These are phyloP conservation scores for Trifolium pratense DNA, from an alignment of 306 rosid species.

Conservation along the genomic window DNA sequence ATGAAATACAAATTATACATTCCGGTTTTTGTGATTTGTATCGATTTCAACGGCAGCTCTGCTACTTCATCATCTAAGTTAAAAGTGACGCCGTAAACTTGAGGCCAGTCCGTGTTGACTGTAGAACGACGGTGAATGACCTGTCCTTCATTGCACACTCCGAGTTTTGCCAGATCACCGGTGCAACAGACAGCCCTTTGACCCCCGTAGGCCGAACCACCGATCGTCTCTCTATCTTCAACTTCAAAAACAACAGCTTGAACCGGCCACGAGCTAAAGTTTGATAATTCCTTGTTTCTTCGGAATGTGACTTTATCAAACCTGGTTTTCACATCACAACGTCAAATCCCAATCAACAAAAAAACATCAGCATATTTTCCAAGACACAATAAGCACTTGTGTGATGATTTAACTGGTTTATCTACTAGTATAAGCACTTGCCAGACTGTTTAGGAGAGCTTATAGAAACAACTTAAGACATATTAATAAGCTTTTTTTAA, in stretches of 20 bases:
- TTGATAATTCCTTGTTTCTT: slow-evolving; percentile 66
- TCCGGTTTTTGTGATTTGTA: slow-evolving; percentile 78
- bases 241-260: slow-evolving; percentile 93
- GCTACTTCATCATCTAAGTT: slow-evolving; percentile 57
- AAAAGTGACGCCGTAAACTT: slow-evolving; percentile 71
- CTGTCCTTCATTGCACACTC: slow-evolving; percentile 83
- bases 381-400: not conserved
- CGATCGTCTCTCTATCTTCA: slow-evolving; percentile 91
- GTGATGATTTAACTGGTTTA: not conserved
- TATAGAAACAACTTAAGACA: not conserved
- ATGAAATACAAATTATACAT: slow-evolving; percentile 97
- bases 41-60: slow-evolving; percentile 59
- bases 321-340: slow-evolving; percentile 59
- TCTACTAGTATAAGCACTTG: not conserved
- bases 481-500: too few relatives aligned
- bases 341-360: slow-evolving; percentile 40
- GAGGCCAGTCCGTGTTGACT: slow-evolving; percentile 81
- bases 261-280: slow-evolving; percentile 73
- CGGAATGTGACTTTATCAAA: slow-evolving; percentile 76
- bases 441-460: not conserved
- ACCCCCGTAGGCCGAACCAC: slow-evolving; percentile 98
- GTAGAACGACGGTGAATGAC: slow-evolving; percentile 75
- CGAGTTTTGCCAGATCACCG: slow-evolving; percentile 85
- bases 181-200: slow-evolving; percentile 99
- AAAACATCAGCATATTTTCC: slow-evolving; percentile 9